Conservation (phyloP, 805 yeast species). For the Ogataea chonburiensis region DNA sequence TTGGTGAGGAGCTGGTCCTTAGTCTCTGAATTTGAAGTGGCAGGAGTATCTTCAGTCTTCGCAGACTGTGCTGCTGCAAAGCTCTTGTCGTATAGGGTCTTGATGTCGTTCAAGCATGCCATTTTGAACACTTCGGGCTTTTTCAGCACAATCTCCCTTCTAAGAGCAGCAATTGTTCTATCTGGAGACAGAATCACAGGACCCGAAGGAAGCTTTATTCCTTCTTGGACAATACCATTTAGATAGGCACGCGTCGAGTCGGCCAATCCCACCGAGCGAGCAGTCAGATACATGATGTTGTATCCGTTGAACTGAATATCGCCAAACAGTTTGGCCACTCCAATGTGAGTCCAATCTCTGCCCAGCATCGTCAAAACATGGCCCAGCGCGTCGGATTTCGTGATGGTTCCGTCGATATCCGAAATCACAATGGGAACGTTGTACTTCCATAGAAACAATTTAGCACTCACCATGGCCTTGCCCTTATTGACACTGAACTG, state of each 20-base stretch:
- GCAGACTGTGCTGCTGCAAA: not conserved
- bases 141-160: conserved; percentile 86
- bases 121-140: conserved; percentile 98
- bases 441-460: conserved; percentile 79
- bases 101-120: conserved; percentile 90
- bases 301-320: conserved; percentile 88
- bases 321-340: conserved; percentile 88
- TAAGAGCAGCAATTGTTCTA: conserved; percentile 91
- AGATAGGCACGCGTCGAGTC: conserved; percentile 87
- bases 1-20: conserved; percentile 1
- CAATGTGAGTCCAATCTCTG: conserved; percentile 96
- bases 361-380: conserved; percentile 93
- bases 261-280: conserved; percentile 93
- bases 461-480: conserved; percentile 69
- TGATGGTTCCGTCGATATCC: conserved; percentile 97
- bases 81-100: conserved; percentile 51
- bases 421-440: conserved; percentile 89
- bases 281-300: conserved; percentile 89
- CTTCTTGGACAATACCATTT: conserved; percentile 73
- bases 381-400: conserved; percentile 96
- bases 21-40: not conserved
- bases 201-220: conserved; percentile 73
- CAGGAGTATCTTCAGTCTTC: not conserved
- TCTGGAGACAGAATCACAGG: conserved; percentile 96
- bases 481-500: conserved; percentile 82